Evolutionary conservation across 805 yeast genomes (phyloP), one percentile per base, ranked within the genome.

Genomic region (Priceomyces medius): DNA sequence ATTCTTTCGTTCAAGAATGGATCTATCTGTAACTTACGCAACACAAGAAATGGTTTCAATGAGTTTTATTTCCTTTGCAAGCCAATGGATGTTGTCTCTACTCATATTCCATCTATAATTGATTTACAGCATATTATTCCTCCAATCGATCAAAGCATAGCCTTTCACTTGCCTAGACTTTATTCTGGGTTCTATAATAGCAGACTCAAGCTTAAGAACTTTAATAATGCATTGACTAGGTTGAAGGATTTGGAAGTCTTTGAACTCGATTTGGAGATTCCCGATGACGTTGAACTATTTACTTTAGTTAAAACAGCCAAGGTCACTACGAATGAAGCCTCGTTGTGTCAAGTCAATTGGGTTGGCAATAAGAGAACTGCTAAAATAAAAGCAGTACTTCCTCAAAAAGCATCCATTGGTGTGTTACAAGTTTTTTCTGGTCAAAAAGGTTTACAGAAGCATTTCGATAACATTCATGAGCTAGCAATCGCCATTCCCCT

Each of bases 101-200:
- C 97, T 0, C 99, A 93, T 61, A 80, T 88, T 35, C 98, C 99
- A 10, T 73, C 80, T 13, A 80, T 80, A 43, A 79, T 79, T 32
- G 83, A 79, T 45, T 83, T 86, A 48, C 99, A 93, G 61, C 96
- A 87, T 63, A 78, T 91, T 16, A 74, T 79, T 21, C 98, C 97
- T 3, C 87, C 95, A 2, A 67, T 91, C 46, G 90, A 87, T 46
- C 84, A 85, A 26, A 74, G 80, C 48, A 79, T 84, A 17, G 90
- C 93, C 12, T 73, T 88, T 44, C 79, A 88, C 35, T 68, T 91
- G 37, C 99, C 99, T 0, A 76, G 95, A 21, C 79, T 84, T n/a
- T 86, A 88, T 55, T 90, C 96, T 0, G 84, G 88, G 0, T 88
- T 84, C 53, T 79, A 84, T 59, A 70, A 66, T 29, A 77, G 80